Base-by-base conservation (phyloP, 192 early-diverging fungal species). In the Gorgonomyces haynaldii region DNA sequence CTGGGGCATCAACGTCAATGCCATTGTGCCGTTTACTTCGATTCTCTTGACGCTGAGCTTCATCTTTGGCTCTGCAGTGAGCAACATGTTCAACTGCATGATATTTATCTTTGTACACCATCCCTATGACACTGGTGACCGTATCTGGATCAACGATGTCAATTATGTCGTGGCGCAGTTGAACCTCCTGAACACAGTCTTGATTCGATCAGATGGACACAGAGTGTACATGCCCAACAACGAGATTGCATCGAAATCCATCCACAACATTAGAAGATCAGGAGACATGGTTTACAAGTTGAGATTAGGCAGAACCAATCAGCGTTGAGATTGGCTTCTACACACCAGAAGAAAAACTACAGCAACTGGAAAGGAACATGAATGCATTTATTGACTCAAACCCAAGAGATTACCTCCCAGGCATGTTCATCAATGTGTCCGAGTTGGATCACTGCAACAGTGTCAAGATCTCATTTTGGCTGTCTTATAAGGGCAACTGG, bases 31-130 rank as follows among this genome's bases (percentile, higher is more conserved):
- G 8, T 66, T 84, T 28, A 79, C 81, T 36, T 75, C 72, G 29
- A 55, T 84, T 42, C 69, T 91, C 41, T 55, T 88, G 17, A 83
- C 81, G 1, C 76, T 83, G 56, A 84, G 78, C 57, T 92, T 92
- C 64, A 68, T 89, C 12, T 89, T 89, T 66, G 89, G 89, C 41
- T 70, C 66, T 38, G 73, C 79, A 15, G 80, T 83, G 42, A 86
- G 85, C 48, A 84, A 74, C 3, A 57, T 78, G 20, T 86, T 93
- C 58, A 84, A 93, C 53, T 77, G 76, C 38, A 76, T 90, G 29
- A 76, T 93, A 32, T 93, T 89, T 54, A 52, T 90, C 45, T 93
- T 93, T 68, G 74, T 89, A 26, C 79, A 76, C 5, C 79, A 80
- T 57, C 37, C 42, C 0, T 70, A 54, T 38, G 26, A 53, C 27